Evolutionary conservation across 352 stramenopile species (phyloP).

Genomic region (Phytophthora palmivora): DNA sequence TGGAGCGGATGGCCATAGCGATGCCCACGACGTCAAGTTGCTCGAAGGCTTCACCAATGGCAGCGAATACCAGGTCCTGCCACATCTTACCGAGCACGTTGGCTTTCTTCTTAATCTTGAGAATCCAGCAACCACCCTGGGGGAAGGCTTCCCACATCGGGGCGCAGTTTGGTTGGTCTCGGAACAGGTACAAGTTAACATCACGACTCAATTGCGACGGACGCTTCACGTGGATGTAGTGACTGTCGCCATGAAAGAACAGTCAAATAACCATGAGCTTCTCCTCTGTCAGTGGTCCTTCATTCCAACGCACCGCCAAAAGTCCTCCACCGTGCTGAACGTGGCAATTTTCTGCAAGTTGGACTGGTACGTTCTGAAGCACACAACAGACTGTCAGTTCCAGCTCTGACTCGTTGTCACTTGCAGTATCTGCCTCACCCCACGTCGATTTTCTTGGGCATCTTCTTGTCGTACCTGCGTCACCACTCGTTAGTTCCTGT

Average conservation of each 20-base stretch:
- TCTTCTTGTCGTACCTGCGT: constrained; percentile 94
- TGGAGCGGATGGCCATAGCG: constrained; percentile 93
- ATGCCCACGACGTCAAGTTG: constrained; percentile 93
- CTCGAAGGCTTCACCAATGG: constrained; percentile 92
- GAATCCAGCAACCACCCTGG: constrained; percentile 94
- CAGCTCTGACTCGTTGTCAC: not conserved
- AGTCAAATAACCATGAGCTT: no score
- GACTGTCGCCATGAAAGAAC: no score
- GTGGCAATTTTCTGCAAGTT: constrained; percentile 89
- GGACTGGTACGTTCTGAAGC: constrained; percentile 42
- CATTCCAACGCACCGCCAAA: constrained; percentile 80
- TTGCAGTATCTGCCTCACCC: constrained; percentile 51
- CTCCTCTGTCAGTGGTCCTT: constrained; percentile 8
- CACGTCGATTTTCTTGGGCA: constrained; percentile 90
- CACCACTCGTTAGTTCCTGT: constrained; percentile 3
- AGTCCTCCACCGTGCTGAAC: constrained; percentile 93
- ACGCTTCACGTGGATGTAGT: constrained; percentile 95
- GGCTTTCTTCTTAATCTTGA: constrained; percentile 95
- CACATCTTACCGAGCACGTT: constrained; percentile 95
- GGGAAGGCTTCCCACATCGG: constrained; percentile 94
- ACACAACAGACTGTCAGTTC: not conserved
- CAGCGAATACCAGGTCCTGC: constrained; percentile 94
- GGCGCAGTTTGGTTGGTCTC: constrained; percentile 86
- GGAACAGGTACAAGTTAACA: constrained; percentile 95
- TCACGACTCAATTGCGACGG: constrained; percentile 92